Percentiles rank a stretch among this genome's conserved stretches.
These are phyloP conservation scores for Paecilomyces variotii DNA, from an alignment of 2,329 filamentous ascomycete species.

Conservation along the genomic window DNA sequence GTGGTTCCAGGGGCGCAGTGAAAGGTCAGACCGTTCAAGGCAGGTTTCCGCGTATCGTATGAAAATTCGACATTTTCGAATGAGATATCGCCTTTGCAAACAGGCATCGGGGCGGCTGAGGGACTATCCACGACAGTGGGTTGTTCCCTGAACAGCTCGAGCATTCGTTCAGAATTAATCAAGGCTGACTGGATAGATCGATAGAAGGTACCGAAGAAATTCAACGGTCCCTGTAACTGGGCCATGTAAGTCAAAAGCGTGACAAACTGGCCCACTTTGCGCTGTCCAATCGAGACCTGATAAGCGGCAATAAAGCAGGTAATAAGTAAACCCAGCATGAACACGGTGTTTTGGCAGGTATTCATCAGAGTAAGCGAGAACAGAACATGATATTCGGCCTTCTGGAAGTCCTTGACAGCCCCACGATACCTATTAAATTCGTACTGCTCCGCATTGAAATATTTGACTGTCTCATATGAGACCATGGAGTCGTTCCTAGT, in stretches of 20 bases:
- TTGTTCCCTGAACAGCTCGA: slow-evolving; percentile 93
- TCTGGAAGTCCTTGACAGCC: slow-evolving; percentile 64
- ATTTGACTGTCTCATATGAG: slow-evolving; percentile 94
- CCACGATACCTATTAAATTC: slow-evolving; percentile 66
- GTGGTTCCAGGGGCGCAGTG: slow-evolving; percentile 83
- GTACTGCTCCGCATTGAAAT: slow-evolving; percentile 77
- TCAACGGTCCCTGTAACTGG: slow-evolving; percentile 71
- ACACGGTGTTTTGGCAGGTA: slow-evolving; percentile 70
- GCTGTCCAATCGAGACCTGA: slow-evolving; percentile 61
- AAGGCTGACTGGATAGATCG: slow-evolving; percentile 91
- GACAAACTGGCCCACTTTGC: slow-evolving; percentile 64
- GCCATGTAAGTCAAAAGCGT: slow-evolving; percentile 67
- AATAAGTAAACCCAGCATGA: slow-evolving; percentile 66
- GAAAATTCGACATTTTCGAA: slow-evolving; percentile 88
- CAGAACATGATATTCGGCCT: slow-evolving; percentile 66
- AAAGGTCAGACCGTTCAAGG: slow-evolving; percentile 75
- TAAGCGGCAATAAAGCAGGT: slow-evolving; percentile 68
- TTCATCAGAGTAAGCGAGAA: slow-evolving; percentile 74
- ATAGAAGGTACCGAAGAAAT: slow-evolving; percentile 93
- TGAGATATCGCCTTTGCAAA: slow-evolving; percentile 71
- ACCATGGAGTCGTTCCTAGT: slow-evolving; percentile 85
- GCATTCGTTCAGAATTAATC: slow-evolving; percentile 91
- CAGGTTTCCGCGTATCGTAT: slow-evolving; percentile 80
- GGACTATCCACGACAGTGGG: slow-evolving; percentile 80
- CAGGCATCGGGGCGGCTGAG: slow-evolving; percentile 52